These are phyloP conservation scores for Verbascum thapsus DNA, from an alignment of 257 asterid species.

Conservation along the genomic window DNA sequence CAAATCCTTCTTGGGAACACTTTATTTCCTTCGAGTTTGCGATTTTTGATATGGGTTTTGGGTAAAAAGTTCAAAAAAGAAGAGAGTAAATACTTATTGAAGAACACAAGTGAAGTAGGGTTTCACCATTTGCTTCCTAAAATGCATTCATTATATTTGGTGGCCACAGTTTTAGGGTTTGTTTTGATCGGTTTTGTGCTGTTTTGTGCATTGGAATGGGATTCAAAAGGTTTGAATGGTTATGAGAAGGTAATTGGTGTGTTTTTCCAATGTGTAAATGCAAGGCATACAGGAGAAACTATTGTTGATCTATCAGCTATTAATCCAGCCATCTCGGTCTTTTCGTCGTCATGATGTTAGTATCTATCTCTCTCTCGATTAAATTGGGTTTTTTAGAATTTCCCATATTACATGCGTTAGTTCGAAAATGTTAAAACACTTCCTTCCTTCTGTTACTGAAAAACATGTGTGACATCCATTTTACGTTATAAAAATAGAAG, in stretches of 20 bases:
- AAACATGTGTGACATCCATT: no score
- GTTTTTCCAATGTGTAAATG: slow-evolving; percentile 40
- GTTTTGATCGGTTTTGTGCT: slow-evolving; percentile 34
- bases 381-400: no score
- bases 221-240: slow-evolving; percentile 32
- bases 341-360: slow-evolving; percentile 56
- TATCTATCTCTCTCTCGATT: neutral
- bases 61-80: slow-evolving; percentile 35
- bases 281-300: slow-evolving; percentile 53
- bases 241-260: slow-evolving; percentile 42
- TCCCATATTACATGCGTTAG: no score
- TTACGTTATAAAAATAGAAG: no score
- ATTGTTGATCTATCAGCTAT: slow-evolving; percentile 47
- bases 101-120: slow-evolving; percentile 33
- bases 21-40: slow-evolving; percentile 43
- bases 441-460: no score
- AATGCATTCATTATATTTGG: slow-evolving; percentile 35
- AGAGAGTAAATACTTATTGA: slow-evolving; percentile 39
- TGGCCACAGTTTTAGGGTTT: slow-evolving; percentile 35
- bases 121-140: slow-evolving; percentile 46
- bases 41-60: slow-evolving; percentile 37
- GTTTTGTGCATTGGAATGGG: slow-evolving; percentile 52
- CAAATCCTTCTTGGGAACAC: slow-evolving; percentile 51
- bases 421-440: no score
- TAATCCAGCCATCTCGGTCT: slow-evolving; percentile 47